phyloP scores from a whole-genome alignment of 2,329 filamentous ascomycete species.

The Sporothrix pseudoabietina region DNA sequence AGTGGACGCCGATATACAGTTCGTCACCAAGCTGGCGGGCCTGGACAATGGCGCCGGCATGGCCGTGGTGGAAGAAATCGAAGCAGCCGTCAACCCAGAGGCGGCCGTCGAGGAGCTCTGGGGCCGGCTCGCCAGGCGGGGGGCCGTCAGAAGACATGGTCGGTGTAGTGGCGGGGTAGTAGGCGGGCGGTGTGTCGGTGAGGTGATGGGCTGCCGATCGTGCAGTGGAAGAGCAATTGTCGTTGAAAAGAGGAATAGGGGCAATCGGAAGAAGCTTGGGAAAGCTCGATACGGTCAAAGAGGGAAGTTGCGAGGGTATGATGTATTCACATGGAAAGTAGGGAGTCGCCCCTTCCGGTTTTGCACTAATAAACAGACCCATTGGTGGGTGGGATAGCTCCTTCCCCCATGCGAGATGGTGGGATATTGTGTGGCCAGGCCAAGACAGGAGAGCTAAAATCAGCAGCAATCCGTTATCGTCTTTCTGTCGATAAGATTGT shows the following conservation, averaged over 20 bases:
- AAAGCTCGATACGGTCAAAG: neutral
- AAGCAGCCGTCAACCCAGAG: conserved; percentile 99
- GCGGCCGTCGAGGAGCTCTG: conserved; percentile 65
- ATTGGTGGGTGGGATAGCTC: conserved; percentile 18
- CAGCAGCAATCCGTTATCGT: neutral
- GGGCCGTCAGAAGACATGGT: conserved; percentile 32
- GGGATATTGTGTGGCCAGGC: neutral
- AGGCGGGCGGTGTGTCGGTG: neutral
- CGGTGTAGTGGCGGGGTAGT: neutral
- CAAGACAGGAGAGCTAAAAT: neutral
- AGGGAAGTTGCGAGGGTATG: neutral
- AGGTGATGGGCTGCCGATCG: neutral
- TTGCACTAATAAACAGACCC: conserved; percentile 1
- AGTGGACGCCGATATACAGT: conserved; percentile 90
- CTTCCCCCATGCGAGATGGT: conserved; percentile 1
- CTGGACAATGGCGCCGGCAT: conserved; percentile 95
- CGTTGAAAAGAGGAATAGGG: too few species aligned
- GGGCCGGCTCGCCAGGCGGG: conserved; percentile 53
- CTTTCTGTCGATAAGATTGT: conserved; percentile 13
- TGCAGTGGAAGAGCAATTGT: neutral
- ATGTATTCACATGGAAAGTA: neutral
- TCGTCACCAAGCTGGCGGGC: conserved; percentile 87
- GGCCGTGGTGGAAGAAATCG: conserved; percentile 98
- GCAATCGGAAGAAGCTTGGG: neutral
- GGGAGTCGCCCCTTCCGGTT: conserved; percentile 9